phyloP scores from a whole-genome alignment of 2,329 filamentous ascomycete genomes.

The Exophiala bonariae region DNA sequence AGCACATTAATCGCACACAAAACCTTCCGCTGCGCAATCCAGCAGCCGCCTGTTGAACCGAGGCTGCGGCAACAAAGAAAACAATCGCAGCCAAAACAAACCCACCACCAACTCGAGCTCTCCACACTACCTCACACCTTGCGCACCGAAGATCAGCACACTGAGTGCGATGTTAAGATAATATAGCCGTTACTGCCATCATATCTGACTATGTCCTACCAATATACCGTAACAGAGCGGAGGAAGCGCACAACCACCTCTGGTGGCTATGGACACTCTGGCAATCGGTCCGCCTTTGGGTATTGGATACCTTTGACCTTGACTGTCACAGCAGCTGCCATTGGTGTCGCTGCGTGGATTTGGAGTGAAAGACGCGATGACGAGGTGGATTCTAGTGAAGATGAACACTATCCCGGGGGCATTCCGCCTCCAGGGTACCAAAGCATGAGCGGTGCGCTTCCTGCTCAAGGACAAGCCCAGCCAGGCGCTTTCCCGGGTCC shows the following conservation, averaged over 20 bases:
- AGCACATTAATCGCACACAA: too few species aligned
- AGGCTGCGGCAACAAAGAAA: too few species aligned
- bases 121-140: too few species aligned
- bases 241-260: constrained; percentile 20
- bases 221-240: constrained; percentile 27
- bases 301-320: constrained; percentile 89
- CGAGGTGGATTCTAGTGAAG: constrained; percentile 58
- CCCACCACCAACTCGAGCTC: too few species aligned
- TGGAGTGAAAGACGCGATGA: constrained; percentile 84
- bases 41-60: too few species aligned
- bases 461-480: constrained; percentile 32
- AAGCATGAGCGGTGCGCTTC: constrained; percentile 29
- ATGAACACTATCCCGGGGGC: constrained; percentile 56
- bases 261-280: constrained; percentile 41
- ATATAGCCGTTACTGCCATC: too few species aligned
- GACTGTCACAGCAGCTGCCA: constrained; percentile 83
- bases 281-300: constrained; percentile 47
- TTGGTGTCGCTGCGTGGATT: constrained; percentile 84
- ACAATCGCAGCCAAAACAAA: too few species aligned
- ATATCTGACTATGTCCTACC: constrained; percentile 20
- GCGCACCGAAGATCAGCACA: too few species aligned
- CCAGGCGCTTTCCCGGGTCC: constrained; percentile 26
- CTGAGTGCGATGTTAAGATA: too few species aligned
- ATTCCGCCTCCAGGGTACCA: constrained; percentile 48
- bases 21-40: too few species aligned